Conservation (phyloP, 2,329 filamentous ascomycete genomes). For the Macrophomina tecta region DNA sequence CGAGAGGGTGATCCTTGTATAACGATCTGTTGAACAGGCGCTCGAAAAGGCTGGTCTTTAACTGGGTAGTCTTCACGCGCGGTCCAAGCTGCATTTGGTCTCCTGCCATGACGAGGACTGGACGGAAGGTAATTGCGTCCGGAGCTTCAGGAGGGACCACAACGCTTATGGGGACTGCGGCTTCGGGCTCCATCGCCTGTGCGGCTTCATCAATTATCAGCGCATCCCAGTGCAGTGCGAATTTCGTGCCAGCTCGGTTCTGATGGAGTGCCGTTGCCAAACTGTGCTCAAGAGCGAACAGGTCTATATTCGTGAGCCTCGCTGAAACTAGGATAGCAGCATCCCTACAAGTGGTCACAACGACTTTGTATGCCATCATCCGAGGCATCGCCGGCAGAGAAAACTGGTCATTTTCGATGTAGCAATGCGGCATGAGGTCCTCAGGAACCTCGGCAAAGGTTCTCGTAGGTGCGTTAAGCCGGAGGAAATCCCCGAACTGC, state of each 20-base stretch:
- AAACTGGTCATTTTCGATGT: slow-evolving; percentile 49
- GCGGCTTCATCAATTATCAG: slow-evolving; percentile 55
- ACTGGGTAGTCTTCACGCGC: slow-evolving; percentile 43
- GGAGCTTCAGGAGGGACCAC: slow-evolving; percentile 43
- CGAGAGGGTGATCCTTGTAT: slow-evolving; percentile 50
- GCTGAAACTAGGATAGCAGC: slow-evolving; percentile 50
- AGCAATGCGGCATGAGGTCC: slow-evolving; percentile 47
- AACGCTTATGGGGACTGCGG: slow-evolving; percentile 49
- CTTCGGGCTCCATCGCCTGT: slow-evolving; percentile 52
- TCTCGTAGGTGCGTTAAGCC: slow-evolving; percentile 49
- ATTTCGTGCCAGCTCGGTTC: slow-evolving; percentile 29
- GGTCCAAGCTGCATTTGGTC: slow-evolving; percentile 54
- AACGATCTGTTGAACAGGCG: slow-evolving; percentile 47
- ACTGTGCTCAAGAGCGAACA: slow-evolving; percentile 45
- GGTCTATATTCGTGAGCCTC: slow-evolving; percentile 51
- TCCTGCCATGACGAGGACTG: slow-evolving; percentile 54
- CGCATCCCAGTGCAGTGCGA: slow-evolving; percentile 50
- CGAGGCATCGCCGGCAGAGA: slow-evolving; percentile 46
- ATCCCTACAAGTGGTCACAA: slow-evolving; percentile 52
- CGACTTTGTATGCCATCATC: slow-evolving; percentile 49
- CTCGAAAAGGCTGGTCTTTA: slow-evolving; percentile 50
- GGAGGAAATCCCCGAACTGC: slow-evolving; percentile 45
- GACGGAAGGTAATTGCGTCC: slow-evolving; percentile 34
- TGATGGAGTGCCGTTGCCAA: slow-evolving; percentile 42
- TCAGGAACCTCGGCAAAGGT: slow-evolving; percentile 50